Conservation (phyloP, 1,284 basidiomycete genomes). For the Takashimella koratensis region DNA sequence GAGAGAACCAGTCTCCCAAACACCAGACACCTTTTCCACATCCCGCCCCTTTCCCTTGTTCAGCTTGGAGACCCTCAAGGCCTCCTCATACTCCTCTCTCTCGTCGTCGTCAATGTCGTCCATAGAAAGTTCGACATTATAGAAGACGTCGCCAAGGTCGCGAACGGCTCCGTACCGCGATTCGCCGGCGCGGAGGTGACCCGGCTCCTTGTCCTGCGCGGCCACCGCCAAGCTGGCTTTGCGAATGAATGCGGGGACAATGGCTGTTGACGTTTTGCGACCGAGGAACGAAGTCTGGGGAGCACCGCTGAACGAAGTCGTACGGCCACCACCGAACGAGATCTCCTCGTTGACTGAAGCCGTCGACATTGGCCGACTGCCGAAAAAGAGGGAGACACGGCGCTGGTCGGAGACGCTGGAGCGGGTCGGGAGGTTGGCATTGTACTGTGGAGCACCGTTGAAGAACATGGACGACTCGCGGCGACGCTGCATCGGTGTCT, state of each 20-base stretch:
- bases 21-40: not conserved
- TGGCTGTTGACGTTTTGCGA: slow-evolving; percentile 14
- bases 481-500: not conserved
- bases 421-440: not conserved
- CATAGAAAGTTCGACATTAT: slow-evolving; percentile 15
- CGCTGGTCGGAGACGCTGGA: not conserved
- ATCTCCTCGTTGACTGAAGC: not conserved
- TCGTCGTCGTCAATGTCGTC: slow-evolving; percentile 28
- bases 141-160: slow-evolving; percentile 25
- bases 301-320: slow-evolving; percentile 9
- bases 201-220: slow-evolving; percentile 17
- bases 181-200: slow-evolving; percentile 26
- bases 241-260: slow-evolving; percentile 25
- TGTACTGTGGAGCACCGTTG: not conserved
- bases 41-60: slow-evolving; percentile 18
- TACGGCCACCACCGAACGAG: slow-evolving; percentile 11
- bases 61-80: slow-evolving; percentile 1
- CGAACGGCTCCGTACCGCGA: slow-evolving; percentile 9
- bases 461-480: not conserved
- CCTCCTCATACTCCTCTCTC: slow-evolving; percentile 9
- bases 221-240: slow-evolving; percentile 23
- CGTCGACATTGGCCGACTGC: not conserved
- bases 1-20: not conserved
- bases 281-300: slow-evolving; percentile 25
- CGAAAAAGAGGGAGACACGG: not conserved